A percentile compares a stretch with the other conserved stretches of the same genome.
phyloP scores from a whole-genome alignment of 2,329 filamentous ascomycete genomes.

The Paramyrothecium roridum region DNA sequence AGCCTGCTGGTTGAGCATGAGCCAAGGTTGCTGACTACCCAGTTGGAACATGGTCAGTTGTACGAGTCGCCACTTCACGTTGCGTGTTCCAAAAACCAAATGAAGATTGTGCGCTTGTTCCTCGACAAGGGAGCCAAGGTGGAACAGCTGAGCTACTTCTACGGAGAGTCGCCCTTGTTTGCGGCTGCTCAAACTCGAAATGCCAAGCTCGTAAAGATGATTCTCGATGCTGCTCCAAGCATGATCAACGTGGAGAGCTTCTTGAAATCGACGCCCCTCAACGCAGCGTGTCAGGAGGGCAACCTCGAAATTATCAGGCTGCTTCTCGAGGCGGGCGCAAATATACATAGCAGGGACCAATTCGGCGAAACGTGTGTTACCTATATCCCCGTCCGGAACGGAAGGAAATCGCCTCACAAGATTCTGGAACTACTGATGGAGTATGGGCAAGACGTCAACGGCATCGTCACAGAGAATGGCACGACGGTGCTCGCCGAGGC shows the following conservation, averaged over 20 bases:
- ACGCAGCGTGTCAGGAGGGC: conserved; percentile 9
- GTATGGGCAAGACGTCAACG: conserved; percentile 4
- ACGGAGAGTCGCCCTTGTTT: conserved; percentile 12
- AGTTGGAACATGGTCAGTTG: conserved; percentile 7
- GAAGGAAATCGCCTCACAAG: conserved; percentile 3
- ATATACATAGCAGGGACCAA: conserved; percentile 3
- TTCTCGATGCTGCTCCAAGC: conserved; percentile 12
- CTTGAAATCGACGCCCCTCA: conserved; percentile 11
- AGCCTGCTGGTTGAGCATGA: conserved; percentile 14
- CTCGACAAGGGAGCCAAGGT: conserved; percentile 13
- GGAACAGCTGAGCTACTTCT: conserved; percentile 6
- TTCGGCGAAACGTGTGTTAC: conserved; percentile 8
- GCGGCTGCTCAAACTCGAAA: conserved; percentile 9
- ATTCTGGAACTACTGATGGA: conserved; percentile 11
- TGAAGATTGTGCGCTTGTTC: conserved; percentile 10
- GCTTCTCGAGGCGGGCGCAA: conserved; percentile 16
- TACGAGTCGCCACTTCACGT: conserved; percentile 12
- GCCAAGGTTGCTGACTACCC: conserved; percentile 12
- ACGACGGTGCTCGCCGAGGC: conserved; percentile 13
- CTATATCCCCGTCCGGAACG: conserved; percentile 4
- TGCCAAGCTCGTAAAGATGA: conserved; percentile 10
- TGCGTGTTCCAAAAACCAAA: conserved; percentile 9
- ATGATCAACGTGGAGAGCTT: conserved; percentile 10
- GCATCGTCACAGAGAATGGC: conserved; percentile 2
- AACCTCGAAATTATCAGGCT: conserved; percentile 7